A percentile compares a stretch with the other conserved stretches of the same genome.
phyloP scores from a whole-genome alignment of 2,329 filamentous ascomycete genomes.

The Paraconiothyrium sp. region DNA sequence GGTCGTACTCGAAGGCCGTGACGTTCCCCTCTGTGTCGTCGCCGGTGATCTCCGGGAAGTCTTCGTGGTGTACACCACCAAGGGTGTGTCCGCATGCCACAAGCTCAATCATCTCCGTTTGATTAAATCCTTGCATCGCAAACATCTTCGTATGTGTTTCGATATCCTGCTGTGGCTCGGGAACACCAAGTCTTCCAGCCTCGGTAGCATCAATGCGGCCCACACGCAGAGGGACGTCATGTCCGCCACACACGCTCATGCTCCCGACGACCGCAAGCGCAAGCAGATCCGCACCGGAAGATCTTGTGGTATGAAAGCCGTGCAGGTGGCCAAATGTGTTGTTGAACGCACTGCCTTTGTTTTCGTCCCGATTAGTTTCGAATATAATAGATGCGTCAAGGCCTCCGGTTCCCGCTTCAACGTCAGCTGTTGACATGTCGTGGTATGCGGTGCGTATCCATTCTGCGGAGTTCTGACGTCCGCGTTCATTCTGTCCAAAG shows the following conservation, averaged over 20 bases:
- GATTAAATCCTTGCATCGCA: constrained; percentile 40
- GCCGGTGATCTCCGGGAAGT: constrained; percentile 41
- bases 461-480: constrained; percentile 36
- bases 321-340: constrained; percentile 43
- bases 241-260: constrained; percentile 41
- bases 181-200: constrained; percentile 41
- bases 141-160: constrained; percentile 41
- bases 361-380: constrained; percentile 40
- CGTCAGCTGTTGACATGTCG: constrained; percentile 44
- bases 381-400: constrained; percentile 48
- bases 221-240: constrained; percentile 39
- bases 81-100: constrained; percentile 49
- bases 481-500: constrained; percentile 27
- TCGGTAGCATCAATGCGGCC: constrained; percentile 46
- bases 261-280: constrained; percentile 42
- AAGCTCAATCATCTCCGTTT: constrained; percentile 37
- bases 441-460: constrained; percentile 50
- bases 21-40: constrained; percentile 28
- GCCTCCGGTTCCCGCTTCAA: constrained; percentile 40
- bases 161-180: constrained; percentile 44
- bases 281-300: constrained; percentile 43
- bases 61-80: constrained; percentile 45
- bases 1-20: constrained; percentile 18
- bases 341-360: constrained; percentile 45
- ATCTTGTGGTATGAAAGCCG: constrained; percentile 31